Evolutionary conservation across 164 flowering plant genomes (phyloP).

Genomic region (Tetrastigma voinierianum): DNA sequence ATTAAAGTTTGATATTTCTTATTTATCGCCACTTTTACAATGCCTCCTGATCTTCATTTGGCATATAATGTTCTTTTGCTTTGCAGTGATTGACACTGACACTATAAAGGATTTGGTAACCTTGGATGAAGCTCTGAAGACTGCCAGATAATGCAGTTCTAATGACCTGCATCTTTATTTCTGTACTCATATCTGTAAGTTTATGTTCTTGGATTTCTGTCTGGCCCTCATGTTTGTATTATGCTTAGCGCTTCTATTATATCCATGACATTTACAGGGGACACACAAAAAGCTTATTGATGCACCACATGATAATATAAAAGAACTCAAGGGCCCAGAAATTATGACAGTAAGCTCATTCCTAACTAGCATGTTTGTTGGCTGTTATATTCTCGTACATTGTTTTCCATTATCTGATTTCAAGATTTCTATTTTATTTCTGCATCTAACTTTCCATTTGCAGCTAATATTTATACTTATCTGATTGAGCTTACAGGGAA

Average conservation of each 20-base stretch:
- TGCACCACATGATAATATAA: constrained; percentile 28
- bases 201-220: neutral
- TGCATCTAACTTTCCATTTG: neutral
- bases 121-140: constrained; percentile 83
- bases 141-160: constrained; percentile 81
- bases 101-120: constrained; percentile 77
- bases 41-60: neutral
- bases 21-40: neutral
- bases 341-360: constrained; percentile 46
- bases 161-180: constrained; percentile 62
- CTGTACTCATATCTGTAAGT: constrained; percentile 73
- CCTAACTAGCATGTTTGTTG: neutral
- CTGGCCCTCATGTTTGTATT: neutral
- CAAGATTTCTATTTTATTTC: neutral
- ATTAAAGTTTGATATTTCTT: too few relatives aligned
- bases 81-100: constrained; percentile 78
- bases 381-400: neutral
- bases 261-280: constrained; percentile 47
- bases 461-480: neutral
- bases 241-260: constrained; percentile 1
- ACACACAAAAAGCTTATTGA: constrained; percentile 43
- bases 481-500: neutral
- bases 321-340: constrained; percentile 51
- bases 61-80: constrained; percentile 5
- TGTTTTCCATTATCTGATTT: neutral